phyloP scores from a whole-genome alignment of 1,284 basidiomycete species.

The Microbotryum silenes-acaulis region DNA sequence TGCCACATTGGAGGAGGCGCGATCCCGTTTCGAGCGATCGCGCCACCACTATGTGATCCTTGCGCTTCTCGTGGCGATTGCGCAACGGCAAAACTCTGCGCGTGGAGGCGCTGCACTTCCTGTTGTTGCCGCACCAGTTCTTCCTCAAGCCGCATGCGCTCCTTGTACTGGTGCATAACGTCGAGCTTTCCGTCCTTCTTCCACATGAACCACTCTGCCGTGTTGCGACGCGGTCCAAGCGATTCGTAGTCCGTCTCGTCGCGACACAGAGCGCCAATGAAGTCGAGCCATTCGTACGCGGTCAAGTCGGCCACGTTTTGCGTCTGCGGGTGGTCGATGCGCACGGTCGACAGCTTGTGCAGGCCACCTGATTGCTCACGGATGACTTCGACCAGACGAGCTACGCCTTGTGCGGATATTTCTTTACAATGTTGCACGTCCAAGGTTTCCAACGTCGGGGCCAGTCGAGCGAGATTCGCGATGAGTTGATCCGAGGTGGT shows the following conservation, averaged over 20 bases:
- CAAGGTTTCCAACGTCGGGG: constrained; percentile 11
- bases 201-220: not conserved
- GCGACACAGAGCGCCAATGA: constrained; percentile 14
- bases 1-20: no score
- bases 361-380: constrained; percentile 8
- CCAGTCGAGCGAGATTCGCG: constrained; percentile 11
- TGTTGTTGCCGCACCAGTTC: not conserved
- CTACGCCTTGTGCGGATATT: constrained; percentile 20
- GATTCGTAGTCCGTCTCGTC: constrained; percentile 19
- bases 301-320: not conserved
- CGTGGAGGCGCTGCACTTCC: no score
- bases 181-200: constrained; percentile 12
- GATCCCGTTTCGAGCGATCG: no score
- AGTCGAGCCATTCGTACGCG: constrained; percentile 26
- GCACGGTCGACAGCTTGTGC: constrained; percentile 9
- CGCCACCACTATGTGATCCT: no score
- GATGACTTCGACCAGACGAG: constrained; percentile 25
- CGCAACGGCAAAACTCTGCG: no score
- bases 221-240: constrained; percentile 1
- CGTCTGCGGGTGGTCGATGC: constrained; percentile 5
- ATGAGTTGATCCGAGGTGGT: constrained; percentile 17
- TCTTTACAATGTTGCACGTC: constrained; percentile 12
- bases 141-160: not conserved
- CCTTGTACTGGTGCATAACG: not conserved
- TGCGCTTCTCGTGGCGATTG: no score